Conservation (phyloP, 2,329 filamentous ascomycete species). For the Cladophialophora bantiana region DNA sequence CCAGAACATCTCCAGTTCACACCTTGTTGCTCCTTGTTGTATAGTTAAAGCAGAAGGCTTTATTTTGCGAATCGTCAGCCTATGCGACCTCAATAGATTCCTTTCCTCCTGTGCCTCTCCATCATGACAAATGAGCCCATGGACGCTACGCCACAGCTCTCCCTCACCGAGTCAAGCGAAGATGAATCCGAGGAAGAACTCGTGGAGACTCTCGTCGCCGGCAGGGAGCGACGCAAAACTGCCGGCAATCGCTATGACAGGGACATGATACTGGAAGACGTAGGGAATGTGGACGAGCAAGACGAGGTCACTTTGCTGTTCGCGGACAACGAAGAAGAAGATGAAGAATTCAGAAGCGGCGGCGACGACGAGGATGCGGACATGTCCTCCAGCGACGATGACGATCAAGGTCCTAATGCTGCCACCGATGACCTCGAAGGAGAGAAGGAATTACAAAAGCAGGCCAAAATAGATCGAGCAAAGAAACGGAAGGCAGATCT, state of each 20-base stretch:
- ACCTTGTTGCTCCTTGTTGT: not conserved
- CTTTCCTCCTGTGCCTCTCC: not conserved
- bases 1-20: not conserved
- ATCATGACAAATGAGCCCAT: constrained; percentile 25
- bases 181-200: constrained; percentile 44
- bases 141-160: constrained; percentile 28
- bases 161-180: constrained; percentile 40
- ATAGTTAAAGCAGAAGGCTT: not conserved
- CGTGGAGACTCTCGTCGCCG: constrained; percentile 75
- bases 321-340: constrained; percentile 73
- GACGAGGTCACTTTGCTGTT: constrained; percentile 74
- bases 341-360: constrained; percentile 54
- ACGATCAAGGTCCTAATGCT: constrained; percentile 68
- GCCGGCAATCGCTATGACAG: constrained; percentile 84
- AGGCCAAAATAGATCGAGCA: constrained; percentile 72
- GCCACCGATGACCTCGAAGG: constrained; percentile 77
- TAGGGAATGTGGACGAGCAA: constrained; percentile 52
- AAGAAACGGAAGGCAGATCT: constrained; percentile 85
- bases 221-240: constrained; percentile 76
- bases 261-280: constrained; percentile 76
- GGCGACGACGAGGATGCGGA: constrained; percentile 79
- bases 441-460: constrained; percentile 82
- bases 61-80: not conserved
- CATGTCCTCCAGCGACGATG: constrained; percentile 84
- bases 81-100: not conserved